Evolutionary conservation across 345 rosid genomes (phyloP).

Genomic region (Abelmoschus esculentus): DNA sequence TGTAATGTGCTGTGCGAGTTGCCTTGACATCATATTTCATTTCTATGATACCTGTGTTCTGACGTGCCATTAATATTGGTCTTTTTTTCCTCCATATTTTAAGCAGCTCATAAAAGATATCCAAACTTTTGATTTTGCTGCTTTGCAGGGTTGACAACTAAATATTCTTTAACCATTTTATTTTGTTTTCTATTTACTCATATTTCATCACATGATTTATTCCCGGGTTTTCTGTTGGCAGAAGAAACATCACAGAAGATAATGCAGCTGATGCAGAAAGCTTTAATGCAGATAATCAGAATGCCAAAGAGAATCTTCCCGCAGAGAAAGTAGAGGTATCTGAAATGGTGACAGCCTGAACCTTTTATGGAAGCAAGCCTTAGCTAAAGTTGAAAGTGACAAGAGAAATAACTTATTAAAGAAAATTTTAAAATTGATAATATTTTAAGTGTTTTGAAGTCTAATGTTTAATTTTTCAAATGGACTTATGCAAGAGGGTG

Average conservation of each 20-base stretch:
- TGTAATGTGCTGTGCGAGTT: neutral
- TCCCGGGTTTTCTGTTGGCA: conserved; percentile 5
- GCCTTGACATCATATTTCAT: no score
- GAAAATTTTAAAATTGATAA: neutral
- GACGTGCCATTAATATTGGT: no score
- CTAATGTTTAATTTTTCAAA: neutral
- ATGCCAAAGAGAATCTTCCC: conserved; percentile 39
- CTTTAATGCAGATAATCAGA: conserved; percentile 46
- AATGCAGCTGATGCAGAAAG: conserved; percentile 42
- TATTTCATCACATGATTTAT: neutral
- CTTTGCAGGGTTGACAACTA: neutral
- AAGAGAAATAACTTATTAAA: neutral
- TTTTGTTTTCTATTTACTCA: neutral
- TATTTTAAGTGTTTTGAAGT: neutral
- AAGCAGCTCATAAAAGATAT: no score
- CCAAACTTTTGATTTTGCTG: neutral
- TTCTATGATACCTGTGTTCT: no score
- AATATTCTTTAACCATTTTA: neutral
- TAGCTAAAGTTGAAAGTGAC: neutral
- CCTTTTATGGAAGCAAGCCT: neutral
- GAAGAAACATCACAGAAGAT: conserved; percentile 59
- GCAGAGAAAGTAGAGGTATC: conserved; percentile 42
- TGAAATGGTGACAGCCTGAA: conserved; percentile 32
- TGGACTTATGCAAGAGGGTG: neutral
- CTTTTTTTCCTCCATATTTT: no score